Evolutionary conservation across 108 stramenopile species (phyloP).

Genomic region (Nitzschia sp.): DNA sequence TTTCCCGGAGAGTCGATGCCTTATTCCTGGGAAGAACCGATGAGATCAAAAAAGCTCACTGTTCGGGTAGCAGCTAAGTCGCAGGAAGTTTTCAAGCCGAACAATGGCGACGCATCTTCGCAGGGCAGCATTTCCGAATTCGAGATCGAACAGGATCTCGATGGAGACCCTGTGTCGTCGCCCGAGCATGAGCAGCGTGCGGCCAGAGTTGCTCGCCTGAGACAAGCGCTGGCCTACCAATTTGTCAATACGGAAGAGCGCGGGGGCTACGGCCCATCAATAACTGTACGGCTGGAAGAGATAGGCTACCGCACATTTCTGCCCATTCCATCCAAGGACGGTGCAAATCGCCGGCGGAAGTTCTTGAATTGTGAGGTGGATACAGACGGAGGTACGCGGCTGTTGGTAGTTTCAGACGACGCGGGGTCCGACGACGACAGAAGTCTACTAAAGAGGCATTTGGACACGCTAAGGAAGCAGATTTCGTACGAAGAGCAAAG

Average conservation of each 20-base stretch:
- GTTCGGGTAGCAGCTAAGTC: slow-evolving; percentile 58
- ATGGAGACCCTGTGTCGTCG: neutral
- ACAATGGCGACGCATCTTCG: neutral
- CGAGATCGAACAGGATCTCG: neutral
- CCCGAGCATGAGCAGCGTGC: slow-evolving; percentile 11
- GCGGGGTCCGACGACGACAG: slow-evolving; percentile 40
- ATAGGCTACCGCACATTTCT: slow-evolving; percentile 74
- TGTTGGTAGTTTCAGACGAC: slow-evolving; percentile 71
- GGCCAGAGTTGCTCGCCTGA: slow-evolving; percentile 18
- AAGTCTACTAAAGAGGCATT: slow-evolving; percentile 42
- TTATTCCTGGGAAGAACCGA: slow-evolving; percentile 91
- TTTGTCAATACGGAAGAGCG: slow-evolving; percentile 74
- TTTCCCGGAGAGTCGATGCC: slow-evolving; percentile 70
- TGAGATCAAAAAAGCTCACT: slow-evolving; percentile 79
- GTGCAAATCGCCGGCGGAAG: slow-evolving; percentile 9
- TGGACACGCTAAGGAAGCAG: slow-evolving; percentile 49
- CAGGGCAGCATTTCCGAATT: neutral
- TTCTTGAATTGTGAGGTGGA: slow-evolving; percentile 70
- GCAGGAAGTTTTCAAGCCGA: slow-evolving; percentile 19
- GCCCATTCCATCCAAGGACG: slow-evolving; percentile 48
- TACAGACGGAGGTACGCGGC: slow-evolving; percentile 81
- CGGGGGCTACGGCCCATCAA: slow-evolving; percentile 63
- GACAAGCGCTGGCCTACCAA: slow-evolving; percentile 46
- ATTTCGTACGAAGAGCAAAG: slow-evolving; percentile 43
- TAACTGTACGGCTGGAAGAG: slow-evolving; percentile 82